Base-by-base conservation (phyloP, 169 alveolate genomes). In the Plasmodium malariae region DNA sequence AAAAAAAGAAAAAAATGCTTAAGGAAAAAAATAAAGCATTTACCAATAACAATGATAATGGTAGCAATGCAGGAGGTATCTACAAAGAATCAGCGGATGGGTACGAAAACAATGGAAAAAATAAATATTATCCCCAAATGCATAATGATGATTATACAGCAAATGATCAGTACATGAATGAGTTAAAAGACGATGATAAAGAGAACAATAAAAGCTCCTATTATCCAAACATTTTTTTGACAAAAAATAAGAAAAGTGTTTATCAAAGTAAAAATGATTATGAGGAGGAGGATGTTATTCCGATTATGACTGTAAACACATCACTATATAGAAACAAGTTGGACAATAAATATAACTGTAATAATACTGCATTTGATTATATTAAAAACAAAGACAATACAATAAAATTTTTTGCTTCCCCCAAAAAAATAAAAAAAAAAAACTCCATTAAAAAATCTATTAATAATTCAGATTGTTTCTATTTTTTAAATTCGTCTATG, bases 341-440 rank as follows among this genome's bases (percentile, higher is more conserved):
- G 71, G 92, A 86, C 24, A 86, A 86, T 54, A 86, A 60, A 70
- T 86, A 70, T 63, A 86, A 86, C 28, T 86, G 92, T 48, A 69
- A 26, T 17, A 86, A 86, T 30, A 86, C 92, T 0, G 87, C 92
- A 86, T 55, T 37, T 51, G 92, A 86, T 86, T 86, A 69, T 49
- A 86, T 86, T 59, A 86, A 86, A 72, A 68, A 86, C 45, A 86
- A 86, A 65, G 92, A 86, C 17, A 69, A 86, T 28, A 86, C 92
- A 28, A 69, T 86, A 57, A 86, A 86, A 60, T 86, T 86, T 68
- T 70, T 86, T 70, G 86, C 92, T 48, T 86, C 92, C 32, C 92
- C 92, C 19, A 86, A 86, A 72, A 71, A 68, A 86, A 55, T 36
- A 40, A 86, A 65, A 69, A 86, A 71, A 32, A 80, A 68, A 12